Conservation (phyloP, 257 asterid species). For the Jaltomata sinuosa region DNA sequence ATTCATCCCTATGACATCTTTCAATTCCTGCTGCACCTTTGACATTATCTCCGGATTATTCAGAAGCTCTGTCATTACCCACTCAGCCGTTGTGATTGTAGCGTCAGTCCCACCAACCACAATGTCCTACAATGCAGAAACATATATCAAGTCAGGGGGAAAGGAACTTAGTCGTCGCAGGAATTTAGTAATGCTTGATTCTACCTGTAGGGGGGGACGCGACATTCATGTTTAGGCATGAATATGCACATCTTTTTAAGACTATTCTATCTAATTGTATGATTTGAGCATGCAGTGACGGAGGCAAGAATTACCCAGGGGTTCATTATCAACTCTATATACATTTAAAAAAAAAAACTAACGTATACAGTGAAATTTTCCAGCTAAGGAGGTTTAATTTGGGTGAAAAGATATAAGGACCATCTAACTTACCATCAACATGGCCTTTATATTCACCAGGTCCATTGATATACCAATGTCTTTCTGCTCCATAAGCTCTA, state of each 20-base stretch:
- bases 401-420: no score
- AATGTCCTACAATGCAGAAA: slow-evolving; percentile 13
- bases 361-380: no score
- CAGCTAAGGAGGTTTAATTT: no score
- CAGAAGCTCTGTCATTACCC: slow-evolving; percentile 28
- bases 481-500: no score
- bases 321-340: no score
- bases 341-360: no score
- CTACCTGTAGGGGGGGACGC: neutral
- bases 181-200: neutral
- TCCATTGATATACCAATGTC: no score
- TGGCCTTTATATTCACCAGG: no score
- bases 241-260: neutral
- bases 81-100: slow-evolving; percentile 17
- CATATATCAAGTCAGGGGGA: neutral
- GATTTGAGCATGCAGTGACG: no score
- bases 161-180: neutral
- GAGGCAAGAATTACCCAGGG: no score
- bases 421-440: no score
- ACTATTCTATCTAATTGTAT: no score
- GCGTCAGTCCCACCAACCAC: slow-evolving; percentile 32
- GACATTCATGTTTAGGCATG: neutral
- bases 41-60: slow-evolving; percentile 9
- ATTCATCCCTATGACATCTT: slow-evolving; percentile 17
- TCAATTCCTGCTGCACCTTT: slow-evolving; percentile 25